phyloP scores from a whole-genome alignment of 129 eudicot genomes.

The carrot (Daucus carota) region DH1_v3.0 NC_030383.2:11294501-11295000 shows the following conservation, averaged over 20 bases:
- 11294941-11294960: not conserved
- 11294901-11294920: not conserved
- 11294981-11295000: not conserved
- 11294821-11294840: conserved; percentile 51
- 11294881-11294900: not conserved
- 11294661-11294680: conserved; percentile 83
- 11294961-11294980: not conserved
- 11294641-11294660: conserved; percentile 69
- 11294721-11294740: conserved; percentile 31
- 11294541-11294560: not conserved
- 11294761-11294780: conserved; percentile 55
- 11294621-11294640: conserved; percentile 56
- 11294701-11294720: conserved; percentile 38
- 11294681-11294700: conserved; percentile 51
- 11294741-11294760: conserved; percentile 31
- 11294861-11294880: conserved; percentile 26
- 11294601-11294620: conserved; percentile 12
- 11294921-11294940: not conserved
- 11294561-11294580: not conserved
- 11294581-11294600: conserved; percentile 3
- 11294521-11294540: conserved; percentile 12
- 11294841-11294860: conserved; percentile 18
- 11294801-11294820: conserved; percentile 35
- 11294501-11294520: not conserved
- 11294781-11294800: conserved; percentile 61